Evolutionary conservation across 768 basidiomycete species (phyloP), one percentile per base, ranked within the genome.

Genomic region (Serpula lacrymans): DNA sequence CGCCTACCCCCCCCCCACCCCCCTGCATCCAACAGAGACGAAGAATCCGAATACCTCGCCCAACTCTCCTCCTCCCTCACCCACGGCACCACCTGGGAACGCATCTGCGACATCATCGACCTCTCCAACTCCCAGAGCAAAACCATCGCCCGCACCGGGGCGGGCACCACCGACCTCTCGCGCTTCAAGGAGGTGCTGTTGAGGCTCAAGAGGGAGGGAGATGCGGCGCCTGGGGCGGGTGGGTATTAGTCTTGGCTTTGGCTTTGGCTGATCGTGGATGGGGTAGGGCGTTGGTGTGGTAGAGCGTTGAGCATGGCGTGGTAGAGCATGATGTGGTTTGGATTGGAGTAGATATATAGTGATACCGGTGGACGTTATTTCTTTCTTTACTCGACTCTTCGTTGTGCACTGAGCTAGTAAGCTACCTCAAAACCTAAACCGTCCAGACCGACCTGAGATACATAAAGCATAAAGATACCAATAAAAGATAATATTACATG

Each of bases 121-220:
- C 74, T 99, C 26, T 81, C 95, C 62, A 97, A 98, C 61, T 96
- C 93, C 40, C 92, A 98, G 64, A 93, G 89, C 72, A 99, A 98
- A 72, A 97, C 93, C 4, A 73, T 91, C 52, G 84, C 93, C 13
- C 79, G 92, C 32, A 78, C 87, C 23, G 90, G 90, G 11, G 69
- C 88, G 9, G 87, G 87, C 5, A 92, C 93, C 26, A 92, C 88
- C 2, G 95, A 99, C 55, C 71, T 98, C 26, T 67, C 81, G 31
- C 74, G 95, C 45, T 89, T 88, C 74, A 95, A 92, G 66, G 95
- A 99, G 59, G 86, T 98, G 32, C 67, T 99, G 39, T 65, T 99
- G 54, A 75, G 88, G 46, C 64, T 99, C 55, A 87, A 82, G 68
- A 72, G 96, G 48, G 92, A 98, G 65, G 94, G 94, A 24, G 84